Conservation (phyloP, 352 stramenopile species). For the Phytophthora kernoviae region DNA sequence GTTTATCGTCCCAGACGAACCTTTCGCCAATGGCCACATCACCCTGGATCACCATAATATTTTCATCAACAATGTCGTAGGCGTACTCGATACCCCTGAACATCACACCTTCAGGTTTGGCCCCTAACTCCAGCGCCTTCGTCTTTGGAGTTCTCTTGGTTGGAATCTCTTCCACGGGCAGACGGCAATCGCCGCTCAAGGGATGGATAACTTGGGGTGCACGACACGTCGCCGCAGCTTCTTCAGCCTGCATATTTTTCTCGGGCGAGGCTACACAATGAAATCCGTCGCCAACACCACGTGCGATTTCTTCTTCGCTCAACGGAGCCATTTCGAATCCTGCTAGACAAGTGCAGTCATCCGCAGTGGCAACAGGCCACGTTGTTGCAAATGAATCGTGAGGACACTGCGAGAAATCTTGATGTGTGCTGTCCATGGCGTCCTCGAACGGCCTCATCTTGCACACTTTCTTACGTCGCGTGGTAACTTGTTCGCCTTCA, state of each 20-base stretch:
- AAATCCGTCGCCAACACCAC: slow-evolving; percentile 45
- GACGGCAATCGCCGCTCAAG: slow-evolving; percentile 61
- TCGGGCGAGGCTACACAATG: slow-evolving; percentile 33
- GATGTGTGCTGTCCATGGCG: slow-evolving; percentile 14
- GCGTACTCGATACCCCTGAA: slow-evolving; percentile 86
- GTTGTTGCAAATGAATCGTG: slow-evolving; percentile 49
- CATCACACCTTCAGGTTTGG: slow-evolving; percentile 41
- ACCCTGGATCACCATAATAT: slow-evolving; percentile 79
- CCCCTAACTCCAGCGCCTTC: slow-evolving; percentile 4
- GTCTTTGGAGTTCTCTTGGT: slow-evolving; percentile 20
- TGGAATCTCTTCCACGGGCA: slow-evolving; percentile 66
- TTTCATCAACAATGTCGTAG: slow-evolving; percentile 75
- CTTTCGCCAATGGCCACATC: slow-evolving; percentile 77
- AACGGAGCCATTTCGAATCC: slow-evolving; percentile 44
- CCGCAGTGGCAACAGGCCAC: slow-evolving; percentile 44
- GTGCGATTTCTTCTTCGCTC: slow-evolving; percentile 31
- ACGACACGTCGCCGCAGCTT: slow-evolving; percentile 47
- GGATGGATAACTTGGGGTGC: slow-evolving; percentile 47
- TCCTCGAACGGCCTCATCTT: slow-evolving; percentile 20
- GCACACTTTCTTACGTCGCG: slow-evolving; percentile 41
- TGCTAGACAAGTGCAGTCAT: slow-evolving; percentile 57
- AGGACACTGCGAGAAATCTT: slow-evolving; percentile 50
- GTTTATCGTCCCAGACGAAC: slow-evolving; percentile 34
- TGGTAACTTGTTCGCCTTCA: slow-evolving; percentile 18
- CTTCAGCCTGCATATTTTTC: slow-evolving; percentile 30